Evolutionary conservation across 2,329 filamentous ascomycete species (phyloP), one percentile per base, ranked within the genome.

Genomic region (Cryphonectria carpinicola): DNA sequence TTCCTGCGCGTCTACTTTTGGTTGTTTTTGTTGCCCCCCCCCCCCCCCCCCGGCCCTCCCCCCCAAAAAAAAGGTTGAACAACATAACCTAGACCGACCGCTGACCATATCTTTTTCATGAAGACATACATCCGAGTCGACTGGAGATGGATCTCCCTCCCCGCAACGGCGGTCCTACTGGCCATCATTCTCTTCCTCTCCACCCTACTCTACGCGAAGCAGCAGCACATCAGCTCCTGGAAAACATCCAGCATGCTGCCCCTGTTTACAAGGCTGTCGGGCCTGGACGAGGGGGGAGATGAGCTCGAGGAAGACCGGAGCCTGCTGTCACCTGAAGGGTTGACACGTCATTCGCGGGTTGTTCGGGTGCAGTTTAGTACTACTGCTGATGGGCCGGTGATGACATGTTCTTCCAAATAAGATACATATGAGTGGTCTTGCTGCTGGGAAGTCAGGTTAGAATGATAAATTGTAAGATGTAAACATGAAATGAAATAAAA

Each of bases 51-150:
- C n/a, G n/a, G 28, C 28, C 28, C 28, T 2, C 28, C 2, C 28
- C 28, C 28, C 28, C 28, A 28, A 28, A 28, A n/a, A 17, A 49
- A 49, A 49, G 46, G 17, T 39, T 13, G 22, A 22, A 22, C 7
- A 54, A 54, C 7, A 54, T 8, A 13, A 54, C 3, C 3, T 1
- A 17, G n/a, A 13, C 11, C 2, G 13, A 32, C 4, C 11, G 52
- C 52, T 56, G 14, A 56, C 52, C 25, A 1, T 25, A 4, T 10
- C 7, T n/a, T 2, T 54, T 11, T 11, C 5, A 56, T 56, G 11
- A 37, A 62, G 58, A 62, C 58, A n/a, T 62, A 39, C 17, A 62
- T 62, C 58, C 17, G 35, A 62, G 58, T 62, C 22, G 37, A 37
- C 32, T 62, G 58, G 58, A 32, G 10, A 22, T 62, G 58, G 58